Base-by-base conservation (phyloP, 805 yeast genomes). In the Candida endomychidarum region DNA sequence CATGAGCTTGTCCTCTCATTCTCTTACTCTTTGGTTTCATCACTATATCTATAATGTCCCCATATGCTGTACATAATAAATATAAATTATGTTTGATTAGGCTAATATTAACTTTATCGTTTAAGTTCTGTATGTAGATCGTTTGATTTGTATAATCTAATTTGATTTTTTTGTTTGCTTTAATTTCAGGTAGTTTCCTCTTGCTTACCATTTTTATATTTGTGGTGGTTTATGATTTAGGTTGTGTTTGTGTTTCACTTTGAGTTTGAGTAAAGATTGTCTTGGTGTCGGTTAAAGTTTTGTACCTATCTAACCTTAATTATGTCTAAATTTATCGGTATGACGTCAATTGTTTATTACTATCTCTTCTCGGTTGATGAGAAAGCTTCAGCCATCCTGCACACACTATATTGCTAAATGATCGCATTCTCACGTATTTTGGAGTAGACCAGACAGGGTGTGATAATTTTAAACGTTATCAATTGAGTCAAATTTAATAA, bases 1-100 rank as follows among this genome's bases (percentile, higher is more conserved):
- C 57, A 63, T 82, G 84, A 0, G 88, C 89, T 52, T 81, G 87
- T 0, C 88, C 89, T 41, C 86, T 64, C 47, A 70, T 59, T 41
- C 65, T 70, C 40, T 67, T 67, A 25, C 68, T 56, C 38, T 70
- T 65, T 1, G 47, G 43, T 19, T 51, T 50, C 18, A 73, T 54
- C 34, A 67, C 58, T 8, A 85, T 67, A 8, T 75, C 73, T 4
- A 83, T 53, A 2, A 85, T 75, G 52, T 82, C 88, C 0, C 88
- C 89, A 56, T 70, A 82, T 0, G 80, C 73, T 10, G 81, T 65
- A 48, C 81, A 82, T 5, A 83, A 53, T 14, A 83, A 51, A 51
- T 76, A 82, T 9, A 85, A 60, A 48, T 75, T 76, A 38, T 75
- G 75, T 48, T 74, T 75, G 43, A 82, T 50, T 18, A 67, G 58